These are phyloP conservation scores for Hypoxylon perforatum DNA, from an alignment of 495 filamentous ascomycete genomes.

Conservation along the genomic window DNA sequence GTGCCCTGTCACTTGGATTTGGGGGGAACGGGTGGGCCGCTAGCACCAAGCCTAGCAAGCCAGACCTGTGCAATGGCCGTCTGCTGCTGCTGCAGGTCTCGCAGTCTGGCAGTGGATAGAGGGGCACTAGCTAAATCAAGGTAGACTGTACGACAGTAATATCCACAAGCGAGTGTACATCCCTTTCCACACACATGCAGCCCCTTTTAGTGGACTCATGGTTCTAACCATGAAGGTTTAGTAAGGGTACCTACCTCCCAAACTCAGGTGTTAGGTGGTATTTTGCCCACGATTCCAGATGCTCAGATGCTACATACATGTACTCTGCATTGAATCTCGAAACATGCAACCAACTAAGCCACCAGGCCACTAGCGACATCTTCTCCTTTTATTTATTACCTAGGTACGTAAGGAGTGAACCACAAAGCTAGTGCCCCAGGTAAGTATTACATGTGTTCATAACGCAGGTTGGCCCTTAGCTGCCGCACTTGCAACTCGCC, in stretches of 20 bases:
- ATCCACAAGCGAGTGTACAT: constrained; percentile 21
- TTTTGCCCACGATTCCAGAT: constrained; percentile 18
- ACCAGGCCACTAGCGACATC: no score
- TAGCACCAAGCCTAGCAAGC: constrained; percentile 15
- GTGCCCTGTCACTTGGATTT: no score
- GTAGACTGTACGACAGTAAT: constrained; percentile 22
- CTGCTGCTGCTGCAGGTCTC: constrained; percentile 23
- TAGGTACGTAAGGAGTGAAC: no score
- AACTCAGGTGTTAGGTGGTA: not conserved
- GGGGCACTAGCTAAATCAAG: constrained; percentile 6
- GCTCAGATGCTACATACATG: no score
- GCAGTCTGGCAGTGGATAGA: not conserved
- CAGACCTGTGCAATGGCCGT: constrained; percentile 22
- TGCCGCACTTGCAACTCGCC: not conserved
- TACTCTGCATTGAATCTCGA: no score
- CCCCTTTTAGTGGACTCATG: not conserved
- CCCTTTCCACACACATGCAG: not conserved
- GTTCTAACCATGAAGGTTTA: not conserved
- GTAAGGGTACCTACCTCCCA: no score
- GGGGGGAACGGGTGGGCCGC: not conserved
- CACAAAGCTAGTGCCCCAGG: not conserved
- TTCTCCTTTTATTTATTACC: no score
- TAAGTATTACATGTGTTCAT: constrained; percentile 3
- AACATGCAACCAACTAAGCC: no score
- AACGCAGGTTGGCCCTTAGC: not conserved